Base-by-base conservation (phyloP, 768 basidiomycete species). In the Russula dissimulans region DNA sequence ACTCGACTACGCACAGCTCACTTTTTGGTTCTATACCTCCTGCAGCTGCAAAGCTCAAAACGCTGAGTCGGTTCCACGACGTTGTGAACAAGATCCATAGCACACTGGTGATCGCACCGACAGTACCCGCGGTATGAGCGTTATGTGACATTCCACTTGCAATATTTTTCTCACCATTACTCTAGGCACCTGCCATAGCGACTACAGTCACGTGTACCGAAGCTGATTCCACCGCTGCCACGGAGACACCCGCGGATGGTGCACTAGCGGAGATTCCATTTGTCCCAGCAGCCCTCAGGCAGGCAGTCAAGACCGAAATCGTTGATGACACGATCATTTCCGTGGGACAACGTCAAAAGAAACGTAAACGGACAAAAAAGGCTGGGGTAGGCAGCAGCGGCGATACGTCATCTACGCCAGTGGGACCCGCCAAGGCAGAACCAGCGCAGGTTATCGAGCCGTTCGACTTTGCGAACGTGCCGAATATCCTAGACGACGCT, bases 261-360 rank as follows among this genome's bases (percentile, higher is more conserved):
- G 79, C 77, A 71, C 79, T 83, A 55, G 78, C 82, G 39, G 90
- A 91, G 71, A 81, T 93, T 7, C 84, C 91, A 1, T 95, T 85
- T 64, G 77, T 95, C 9, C 91, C 91, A 49, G 78, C 82, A 1
- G 71, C 81, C 0, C 78, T 84, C 66, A 81, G 91, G 22, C 69
- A 68, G 52, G 57, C 68, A 18, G 71, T 68, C 42, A 60, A 66
- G 31, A 43, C 68, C 38, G 69, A 67, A 31, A 70, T 69, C 18
- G 73, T 73, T 36, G 82, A 85, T 47, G 89, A 89, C 67, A 75
- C 81, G 1, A 84, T 92, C 54, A 81, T 91, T 6, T 78, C 87
- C 14, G 87, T 90, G 17, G 88, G 88, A 7, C 83, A 86, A 67
- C 75, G 78, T 54, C 76, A 79, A 69, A 84, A 83, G 74, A 87